Conservation (phyloP, 805 yeast species). For the Monosporozyma aerobia region DNA sequence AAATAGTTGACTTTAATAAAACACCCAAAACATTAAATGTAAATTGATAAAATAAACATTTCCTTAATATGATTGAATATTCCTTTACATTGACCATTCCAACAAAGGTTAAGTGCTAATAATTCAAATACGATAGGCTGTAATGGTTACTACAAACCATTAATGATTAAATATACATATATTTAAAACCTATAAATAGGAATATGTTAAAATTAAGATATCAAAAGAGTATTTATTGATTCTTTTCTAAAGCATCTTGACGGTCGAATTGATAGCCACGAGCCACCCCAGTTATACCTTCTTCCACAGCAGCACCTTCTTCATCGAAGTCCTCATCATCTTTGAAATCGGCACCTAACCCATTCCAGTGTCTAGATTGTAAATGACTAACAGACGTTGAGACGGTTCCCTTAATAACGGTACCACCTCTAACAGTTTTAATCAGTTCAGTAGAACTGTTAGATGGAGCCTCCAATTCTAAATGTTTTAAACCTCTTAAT, state of each 20-base stretch:
- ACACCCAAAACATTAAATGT: no score
- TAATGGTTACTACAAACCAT: neutral
- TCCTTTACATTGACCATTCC: no score
- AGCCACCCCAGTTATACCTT: slow-evolving; percentile 83
- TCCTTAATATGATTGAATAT: no score
- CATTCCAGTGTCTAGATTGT: slow-evolving; percentile 75
- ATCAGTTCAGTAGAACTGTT: slow-evolving; percentile 35
- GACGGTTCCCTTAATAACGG: slow-evolving; percentile 65
- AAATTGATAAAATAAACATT: no score
- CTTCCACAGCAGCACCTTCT: slow-evolving; percentile 73
- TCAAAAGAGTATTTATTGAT: neutral
- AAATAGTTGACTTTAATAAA: no score
- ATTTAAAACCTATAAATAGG: neutral
- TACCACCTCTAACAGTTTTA: slow-evolving; percentile 45
- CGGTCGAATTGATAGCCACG: slow-evolving; percentile 59
- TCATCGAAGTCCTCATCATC: slow-evolving; percentile 36
- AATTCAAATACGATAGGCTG: neutral
- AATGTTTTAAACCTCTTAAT: slow-evolving; percentile 53
- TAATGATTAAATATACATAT: neutral
- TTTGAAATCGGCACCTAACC: slow-evolving; percentile 77
- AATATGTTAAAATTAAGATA: neutral
- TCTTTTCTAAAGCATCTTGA: slow-evolving; percentile 7
- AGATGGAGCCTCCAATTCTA: slow-evolving; percentile 45
- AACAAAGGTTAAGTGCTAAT: no score
- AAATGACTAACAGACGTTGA: slow-evolving; percentile 80